Percentiles rank a stretch among this genome's conserved stretches.
Evolutionary conservation across 148 eudicot genomes (phyloP).

Genomic region (Rheum nobile): DNA sequence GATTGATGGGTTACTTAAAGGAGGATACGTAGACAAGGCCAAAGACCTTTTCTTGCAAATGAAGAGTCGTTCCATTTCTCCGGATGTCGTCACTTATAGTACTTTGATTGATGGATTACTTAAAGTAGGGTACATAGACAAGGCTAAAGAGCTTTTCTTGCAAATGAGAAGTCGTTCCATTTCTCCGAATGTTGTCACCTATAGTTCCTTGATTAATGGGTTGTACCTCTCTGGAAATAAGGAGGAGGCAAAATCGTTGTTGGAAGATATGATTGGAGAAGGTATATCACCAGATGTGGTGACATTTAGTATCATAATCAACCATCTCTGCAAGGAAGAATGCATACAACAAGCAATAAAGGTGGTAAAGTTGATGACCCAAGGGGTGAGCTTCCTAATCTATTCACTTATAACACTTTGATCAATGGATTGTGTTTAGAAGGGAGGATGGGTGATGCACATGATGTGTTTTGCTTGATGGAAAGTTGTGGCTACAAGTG

Average conservation of each 20-base stretch:
- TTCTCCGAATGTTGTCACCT: background rate
- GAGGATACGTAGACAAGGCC: background rate
- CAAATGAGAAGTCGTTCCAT: background rate
- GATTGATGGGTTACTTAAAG: constrained; percentile 12
- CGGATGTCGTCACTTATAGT: constrained; percentile 2
- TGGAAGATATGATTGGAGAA: background rate
- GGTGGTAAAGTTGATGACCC: background rate
- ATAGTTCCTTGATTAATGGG: background rate
- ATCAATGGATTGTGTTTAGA: background rate
- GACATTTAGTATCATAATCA: background rate
- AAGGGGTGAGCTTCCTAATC: background rate
- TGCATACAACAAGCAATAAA: background rate
- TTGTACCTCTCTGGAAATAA: background rate
- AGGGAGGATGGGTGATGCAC: background rate
- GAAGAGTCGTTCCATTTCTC: background rate
- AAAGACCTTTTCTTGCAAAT: background rate
- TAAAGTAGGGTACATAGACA: background rate
- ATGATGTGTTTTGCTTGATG: background rate
- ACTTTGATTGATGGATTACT: constrained; percentile 15
- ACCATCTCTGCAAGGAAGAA: background rate
- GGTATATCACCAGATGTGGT: background rate
- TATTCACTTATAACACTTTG: constrained; percentile 16
- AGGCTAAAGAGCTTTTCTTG: background rate
- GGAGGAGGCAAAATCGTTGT: background rate
- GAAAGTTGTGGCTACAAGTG: background rate